Evolutionary conservation across 345 rosid species (phyloP).

Genomic region (Eucalyptus fibrosa): DNA sequence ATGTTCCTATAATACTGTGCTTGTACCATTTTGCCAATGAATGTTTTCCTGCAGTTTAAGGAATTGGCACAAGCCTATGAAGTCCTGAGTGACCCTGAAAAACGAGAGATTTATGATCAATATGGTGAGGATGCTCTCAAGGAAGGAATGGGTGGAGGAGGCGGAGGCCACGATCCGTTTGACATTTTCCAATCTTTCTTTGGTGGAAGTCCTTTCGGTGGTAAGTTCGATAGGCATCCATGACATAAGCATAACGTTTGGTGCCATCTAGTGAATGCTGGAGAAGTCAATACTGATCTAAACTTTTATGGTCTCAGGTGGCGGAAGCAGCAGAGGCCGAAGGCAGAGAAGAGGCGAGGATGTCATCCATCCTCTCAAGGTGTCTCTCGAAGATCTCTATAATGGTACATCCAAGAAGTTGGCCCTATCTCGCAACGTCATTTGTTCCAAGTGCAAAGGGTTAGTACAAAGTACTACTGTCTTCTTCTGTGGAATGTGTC

Average conservation of each 20-base stretch:
- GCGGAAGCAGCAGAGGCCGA: conserved; percentile 77
- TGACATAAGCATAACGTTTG: background rate
- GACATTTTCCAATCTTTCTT: conserved; percentile 75
- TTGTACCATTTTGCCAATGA: background rate
- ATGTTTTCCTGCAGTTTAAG: conserved; percentile 31
- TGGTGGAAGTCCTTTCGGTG: conserved; percentile 68
- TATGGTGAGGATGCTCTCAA: conserved; percentile 83
- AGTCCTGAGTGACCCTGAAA: conserved; percentile 70
- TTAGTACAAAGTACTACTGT: conserved; percentile 1
- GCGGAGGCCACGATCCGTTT: conserved; percentile 57
- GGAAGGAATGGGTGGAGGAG: conserved; percentile 87
- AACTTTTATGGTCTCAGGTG: conserved; percentile 5
- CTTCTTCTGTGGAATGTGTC: background rate
- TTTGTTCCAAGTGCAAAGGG: conserved; percentile 94
- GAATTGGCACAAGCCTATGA: conserved; percentile 82
- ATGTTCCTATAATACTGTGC: background rate
- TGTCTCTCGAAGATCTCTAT: conserved; percentile 75
- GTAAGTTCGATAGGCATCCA: background rate
- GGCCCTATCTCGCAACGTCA: conserved; percentile 58
- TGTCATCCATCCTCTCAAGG: conserved; percentile 80
- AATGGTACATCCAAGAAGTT: conserved; percentile 78
- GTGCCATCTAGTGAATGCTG: background rate
- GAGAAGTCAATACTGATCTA: background rate
- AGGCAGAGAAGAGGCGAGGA: conserved; percentile 94
- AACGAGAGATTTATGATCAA: conserved; percentile 69